Conservation (phyloP, 768 basidiomycete genomes). For the Amanita pallidorosea region DNA sequence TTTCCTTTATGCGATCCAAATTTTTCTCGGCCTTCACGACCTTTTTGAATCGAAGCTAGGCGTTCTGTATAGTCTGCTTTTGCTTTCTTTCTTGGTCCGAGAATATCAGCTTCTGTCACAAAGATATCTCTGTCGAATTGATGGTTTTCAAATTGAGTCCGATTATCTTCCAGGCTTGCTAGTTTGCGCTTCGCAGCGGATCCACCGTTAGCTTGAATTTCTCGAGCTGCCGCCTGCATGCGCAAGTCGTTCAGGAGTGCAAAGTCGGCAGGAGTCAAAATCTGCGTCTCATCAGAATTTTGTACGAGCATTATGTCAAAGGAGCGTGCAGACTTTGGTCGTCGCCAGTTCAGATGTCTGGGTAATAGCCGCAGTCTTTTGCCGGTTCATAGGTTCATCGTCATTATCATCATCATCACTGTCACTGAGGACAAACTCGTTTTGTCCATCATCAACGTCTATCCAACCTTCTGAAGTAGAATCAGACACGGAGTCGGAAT, state of each 20-base stretch:
- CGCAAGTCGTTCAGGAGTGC: conserved; percentile 83
- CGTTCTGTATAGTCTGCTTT: conserved; percentile 94
- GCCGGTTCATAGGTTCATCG: conserved; percentile 39
- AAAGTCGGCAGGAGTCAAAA: conserved; percentile 96
- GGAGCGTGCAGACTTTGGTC: conserved; percentile 48
- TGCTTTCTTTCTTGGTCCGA: conserved; percentile 87
- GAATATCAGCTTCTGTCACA: conserved; percentile 84
- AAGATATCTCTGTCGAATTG: neutral
- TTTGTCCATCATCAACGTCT: conserved; percentile 62
- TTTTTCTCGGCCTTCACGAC: conserved; percentile 91
- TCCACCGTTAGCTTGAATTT: conserved; percentile 55
- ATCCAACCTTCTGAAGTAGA: conserved; percentile 70
- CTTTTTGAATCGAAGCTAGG: conserved; percentile 83
- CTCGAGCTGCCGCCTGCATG: conserved; percentile 63
- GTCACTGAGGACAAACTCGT: conserved; percentile 71
- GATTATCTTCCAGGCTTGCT: conserved; percentile 59
- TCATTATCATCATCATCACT: conserved; percentile 57
- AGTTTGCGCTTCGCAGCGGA: conserved; percentile 71
- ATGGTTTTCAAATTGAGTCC: conserved; percentile 41
- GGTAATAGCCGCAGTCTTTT: conserved; percentile 17
- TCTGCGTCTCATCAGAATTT: conserved; percentile 34
- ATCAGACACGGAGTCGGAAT: conserved; percentile 33
- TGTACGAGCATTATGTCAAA: neutral
- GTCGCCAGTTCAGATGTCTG: conserved; percentile 59
- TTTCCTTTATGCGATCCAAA: conserved; percentile 88